Evolutionary conservation across 768 basidiomycete genomes (phyloP), one percentile per base, ranked within the genome.

Genomic region (Cystofilobasidium bisporidii): DNA sequence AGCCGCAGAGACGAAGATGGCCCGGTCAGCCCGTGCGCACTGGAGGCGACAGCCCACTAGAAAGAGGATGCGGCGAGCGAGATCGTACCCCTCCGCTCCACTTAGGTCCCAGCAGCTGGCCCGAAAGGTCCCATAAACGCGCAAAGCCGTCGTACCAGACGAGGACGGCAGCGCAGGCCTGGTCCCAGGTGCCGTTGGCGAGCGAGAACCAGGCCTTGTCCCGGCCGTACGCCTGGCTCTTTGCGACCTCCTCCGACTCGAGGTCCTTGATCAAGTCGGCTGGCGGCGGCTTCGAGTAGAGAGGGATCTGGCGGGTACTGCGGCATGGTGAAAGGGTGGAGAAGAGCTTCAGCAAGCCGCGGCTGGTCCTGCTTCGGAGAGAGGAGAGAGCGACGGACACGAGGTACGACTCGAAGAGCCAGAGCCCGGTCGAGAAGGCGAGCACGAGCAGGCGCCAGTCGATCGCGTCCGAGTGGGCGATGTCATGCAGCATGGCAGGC

Each of bases 141-240:
- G 79, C 78, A 68, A 85, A 79, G 11, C 79, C 67, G 1, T 87
- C 89, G 71, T 80, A 85, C 24, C 87, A 85, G 24, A 96, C 79
- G 78, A 91, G 79, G 1, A 78, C 73, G 24, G 86, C 87, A 69
- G 88, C 87, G 26, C 89, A 73, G 55, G 80, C 71, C 74, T 91
- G 89, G 73, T 86, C 86, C 77, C 84, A 87, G 62, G 92, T 71
- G 1, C 86, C 84, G 0, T 87, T 85, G 72, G 89, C 74, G 47
- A 94, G 77, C 3, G 86, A 83, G 76, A 88, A 93, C 73, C 83
- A 83, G 15, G 91, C 88, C 78, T 96, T 96, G 82, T 91, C 89
- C 61, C 82, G 84, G 24, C 91, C 91, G 78, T 99, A 99, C 48
- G 81, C 79, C 76, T 99, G 94, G 0, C 91, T 92, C 73, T 96